Conservation (phyloP, 352 stramenopile species). For the Phytophthora pinifolia region DNA sequence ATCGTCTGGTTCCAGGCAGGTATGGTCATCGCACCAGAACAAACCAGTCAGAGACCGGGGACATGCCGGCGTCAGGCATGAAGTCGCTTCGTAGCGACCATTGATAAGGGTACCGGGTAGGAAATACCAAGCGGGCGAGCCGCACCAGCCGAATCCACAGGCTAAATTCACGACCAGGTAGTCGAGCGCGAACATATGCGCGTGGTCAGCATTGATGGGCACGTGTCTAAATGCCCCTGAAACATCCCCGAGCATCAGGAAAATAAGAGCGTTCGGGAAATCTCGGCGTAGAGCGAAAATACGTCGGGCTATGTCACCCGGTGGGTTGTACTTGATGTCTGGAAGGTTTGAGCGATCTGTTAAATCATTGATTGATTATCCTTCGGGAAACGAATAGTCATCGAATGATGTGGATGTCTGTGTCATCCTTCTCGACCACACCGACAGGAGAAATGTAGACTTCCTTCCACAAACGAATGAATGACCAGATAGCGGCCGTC, state of each 20-base stretch:
- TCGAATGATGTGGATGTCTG: constrained; percentile 6
- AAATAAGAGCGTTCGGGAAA: neutral
- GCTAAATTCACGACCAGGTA: neutral
- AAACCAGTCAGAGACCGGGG: neutral
- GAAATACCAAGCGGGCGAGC: constrained; percentile 1
- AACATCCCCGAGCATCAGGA: constrained; percentile 1
- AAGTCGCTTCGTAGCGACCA: neutral
- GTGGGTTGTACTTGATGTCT: constrained; percentile 7
- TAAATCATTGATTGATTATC: constrained; percentile 8
- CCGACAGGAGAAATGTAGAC: constrained; percentile 6
- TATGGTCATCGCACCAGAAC: constrained; percentile 6
- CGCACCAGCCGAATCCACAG: constrained; percentile 8
- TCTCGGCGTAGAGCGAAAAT: constrained; percentile 3
- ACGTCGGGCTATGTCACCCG: neutral
- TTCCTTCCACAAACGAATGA: neutral
- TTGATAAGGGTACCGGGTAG: constrained; percentile 1
- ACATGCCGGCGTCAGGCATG: neutral
- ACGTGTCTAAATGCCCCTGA: neutral
- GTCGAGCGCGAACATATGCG: constrained; percentile 7
- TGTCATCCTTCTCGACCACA: constrained; percentile 1
- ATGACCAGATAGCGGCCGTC: constrained; percentile 10
- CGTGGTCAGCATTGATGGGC: neutral
- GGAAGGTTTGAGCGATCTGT: constrained; percentile 1
- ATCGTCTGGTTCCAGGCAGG: neutral
- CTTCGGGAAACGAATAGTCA: constrained; percentile 9